Conservation (phyloP, 192 early-diverging fungal genomes). For the Coemansia sp. region DNA sequence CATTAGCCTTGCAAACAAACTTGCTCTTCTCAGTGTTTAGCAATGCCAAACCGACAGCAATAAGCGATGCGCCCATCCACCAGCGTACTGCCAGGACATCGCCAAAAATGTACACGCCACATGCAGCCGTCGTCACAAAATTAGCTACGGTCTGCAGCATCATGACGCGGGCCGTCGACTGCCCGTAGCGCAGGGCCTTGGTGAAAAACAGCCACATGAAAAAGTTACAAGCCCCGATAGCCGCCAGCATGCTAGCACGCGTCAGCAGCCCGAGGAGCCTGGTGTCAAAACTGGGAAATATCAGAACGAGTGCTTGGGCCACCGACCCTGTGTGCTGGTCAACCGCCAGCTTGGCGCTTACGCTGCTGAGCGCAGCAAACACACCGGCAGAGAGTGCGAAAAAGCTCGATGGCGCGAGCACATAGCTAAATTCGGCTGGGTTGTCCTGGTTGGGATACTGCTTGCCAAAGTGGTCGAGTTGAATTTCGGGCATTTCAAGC, state of each 20-base stretch:
- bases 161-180: slow-evolving; percentile 73
- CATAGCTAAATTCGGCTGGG: slow-evolving; percentile 13
- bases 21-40: slow-evolving; percentile 25
- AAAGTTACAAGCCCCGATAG: slow-evolving; percentile 70
- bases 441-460: slow-evolving; percentile 29
- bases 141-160: slow-evolving; percentile 78
- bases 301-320: slow-evolving; percentile 12
- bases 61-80: slow-evolving; percentile 82
- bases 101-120: slow-evolving; percentile 71
- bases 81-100: slow-evolving; percentile 73
- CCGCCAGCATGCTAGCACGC: slow-evolving; percentile 55
- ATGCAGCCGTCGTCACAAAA: slow-evolving; percentile 68
- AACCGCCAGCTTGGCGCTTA: slow-evolving; percentile 77
- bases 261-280: slow-evolving; percentile 8
- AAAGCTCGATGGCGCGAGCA: slow-evolving; percentile 28
- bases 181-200: slow-evolving; percentile 71
- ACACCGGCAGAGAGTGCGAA: slow-evolving; percentile 60
- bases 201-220: slow-evolving; percentile 90
- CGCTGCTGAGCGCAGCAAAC: slow-evolving; percentile 74
- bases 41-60: slow-evolving; percentile 48
- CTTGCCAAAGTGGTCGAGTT: slow-evolving; percentile 28
- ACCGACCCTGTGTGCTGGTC: slow-evolving; percentile 20
- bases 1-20: slow-evolving; percentile 10
- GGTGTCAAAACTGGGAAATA: slow-evolving; percentile 11
- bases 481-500: slow-evolving; percentile 33